Conservation (phyloP, 2,329 filamentous ascomycete species). For the Phoma sp. region DNA sequence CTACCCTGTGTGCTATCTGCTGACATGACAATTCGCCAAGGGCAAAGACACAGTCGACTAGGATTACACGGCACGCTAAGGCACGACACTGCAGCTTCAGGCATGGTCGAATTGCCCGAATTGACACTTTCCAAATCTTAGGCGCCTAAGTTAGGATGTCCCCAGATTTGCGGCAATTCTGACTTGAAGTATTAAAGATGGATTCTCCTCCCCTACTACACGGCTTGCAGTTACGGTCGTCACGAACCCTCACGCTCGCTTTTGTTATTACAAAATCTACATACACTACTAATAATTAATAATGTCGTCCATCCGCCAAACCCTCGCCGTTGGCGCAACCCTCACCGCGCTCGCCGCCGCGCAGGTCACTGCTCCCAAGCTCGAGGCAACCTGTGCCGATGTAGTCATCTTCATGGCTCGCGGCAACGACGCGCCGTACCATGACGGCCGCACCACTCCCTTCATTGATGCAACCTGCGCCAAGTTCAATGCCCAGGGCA, state of each 20-base stretch:
- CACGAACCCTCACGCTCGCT: conserved; percentile 27
- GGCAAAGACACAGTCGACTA: not conserved
- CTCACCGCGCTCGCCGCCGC: conserved; percentile 34
- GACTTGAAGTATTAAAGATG: conserved; percentile 21
- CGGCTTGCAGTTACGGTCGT: conserved; percentile 5
- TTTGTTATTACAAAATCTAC: conserved; percentile 22
- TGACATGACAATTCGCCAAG: not conserved
- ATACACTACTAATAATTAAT: conserved; percentile 34
- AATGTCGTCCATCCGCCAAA: conserved; percentile 34
- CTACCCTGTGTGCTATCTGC: not conserved
- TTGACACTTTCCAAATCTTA: conserved; percentile 2
- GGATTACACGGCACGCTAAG: not conserved
- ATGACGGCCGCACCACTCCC: conserved; percentile 30
- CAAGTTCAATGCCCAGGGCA: conserved; percentile 29
- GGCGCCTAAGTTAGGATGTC: not conserved
- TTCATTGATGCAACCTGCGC: conserved; percentile 28
- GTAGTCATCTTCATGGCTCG: conserved; percentile 32
- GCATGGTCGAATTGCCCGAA: conserved; percentile 8
- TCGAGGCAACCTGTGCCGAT: conserved; percentile 31
- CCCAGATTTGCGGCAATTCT: conserved; percentile 5
- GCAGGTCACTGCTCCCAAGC: conserved; percentile 34
- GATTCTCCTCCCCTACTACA: conserved; percentile 21
- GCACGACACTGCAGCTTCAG: not conserved
- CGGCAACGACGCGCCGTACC: conserved; percentile 32
- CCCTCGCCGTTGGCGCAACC: conserved; percentile 26